These are phyloP conservation scores for Clavispora fructus DNA, from an alignment of 805 yeast species.

Conservation along the genomic window DNA sequence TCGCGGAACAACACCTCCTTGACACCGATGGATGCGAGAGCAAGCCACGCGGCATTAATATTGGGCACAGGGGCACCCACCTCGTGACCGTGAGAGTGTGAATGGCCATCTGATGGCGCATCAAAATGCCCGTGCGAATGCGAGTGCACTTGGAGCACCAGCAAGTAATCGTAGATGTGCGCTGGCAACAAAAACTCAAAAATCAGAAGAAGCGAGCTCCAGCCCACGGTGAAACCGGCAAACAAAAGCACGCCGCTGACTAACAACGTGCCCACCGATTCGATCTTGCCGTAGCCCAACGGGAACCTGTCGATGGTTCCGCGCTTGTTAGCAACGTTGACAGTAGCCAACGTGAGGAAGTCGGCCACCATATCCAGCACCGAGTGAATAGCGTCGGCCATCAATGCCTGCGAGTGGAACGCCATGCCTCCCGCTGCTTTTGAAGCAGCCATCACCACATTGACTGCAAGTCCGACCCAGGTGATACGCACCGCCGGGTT, in stretches of 20 bases:
- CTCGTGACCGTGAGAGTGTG: slow-evolving; percentile 3
- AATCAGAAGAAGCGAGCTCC: slow-evolving; percentile 68
- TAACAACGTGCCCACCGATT: slow-evolving; percentile 84
- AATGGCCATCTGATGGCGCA: slow-evolving; percentile 11
- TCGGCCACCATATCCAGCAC: slow-evolving; percentile 87
- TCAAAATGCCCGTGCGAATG: slow-evolving; percentile 39
- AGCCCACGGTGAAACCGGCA: slow-evolving; percentile 90
- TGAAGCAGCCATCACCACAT: slow-evolving; percentile 78
- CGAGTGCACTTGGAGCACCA: slow-evolving; percentile 45
- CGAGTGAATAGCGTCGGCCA: slow-evolving; percentile 95
- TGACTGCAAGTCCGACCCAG: slow-evolving; percentile 82
- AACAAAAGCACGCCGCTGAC: slow-evolving; percentile 77
- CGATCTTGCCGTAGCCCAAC: slow-evolving; percentile 87
- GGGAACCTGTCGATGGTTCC: slow-evolving; percentile 66
- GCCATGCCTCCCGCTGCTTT: slow-evolving; percentile 86
- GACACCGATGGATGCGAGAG: slow-evolving; percentile 77
- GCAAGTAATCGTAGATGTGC: slow-evolving; percentile 48
- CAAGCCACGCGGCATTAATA: slow-evolving; percentile 95
- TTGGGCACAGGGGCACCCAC: slow-evolving; percentile 32
- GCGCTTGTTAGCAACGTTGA: slow-evolving; percentile 59
- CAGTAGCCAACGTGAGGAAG: slow-evolving; percentile 82
- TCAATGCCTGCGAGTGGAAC: slow-evolving; percentile 89
- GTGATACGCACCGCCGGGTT: slow-evolving; percentile 93
- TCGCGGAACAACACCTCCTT: slow-evolving; percentile 87
- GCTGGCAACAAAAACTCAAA: slow-evolving; percentile 66